Evolutionary conservation across 306 rosid species (phyloP), one percentile per base, ranked within the genome.

Genomic region (Cyamopsis tetragonoloba): DNA sequence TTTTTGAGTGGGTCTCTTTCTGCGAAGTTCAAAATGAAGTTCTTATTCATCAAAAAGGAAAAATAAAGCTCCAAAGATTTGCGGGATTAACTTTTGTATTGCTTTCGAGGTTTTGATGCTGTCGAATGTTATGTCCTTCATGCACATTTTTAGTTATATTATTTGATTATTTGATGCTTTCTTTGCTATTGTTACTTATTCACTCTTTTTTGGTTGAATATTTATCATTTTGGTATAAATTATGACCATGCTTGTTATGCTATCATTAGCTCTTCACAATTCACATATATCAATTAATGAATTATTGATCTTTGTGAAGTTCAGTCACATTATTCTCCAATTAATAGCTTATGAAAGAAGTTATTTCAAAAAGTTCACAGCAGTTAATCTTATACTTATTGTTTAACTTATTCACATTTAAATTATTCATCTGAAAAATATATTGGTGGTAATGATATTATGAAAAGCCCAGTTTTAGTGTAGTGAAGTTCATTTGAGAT

Each of bases 401-500:
- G 1, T 44, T 28, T 48, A 15, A 22, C 32, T 55, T 41, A 42
- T 42, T 62, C 30, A 11, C 26, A 7, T 41, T n/a, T 41, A 41
- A 62, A 63, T 31, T 59, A 37, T 59, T 64, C 43, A 17, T 51
- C 7, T 47, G 42, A 30, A 47, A 34, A 20, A 50, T 22, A 67
- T 15, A 12, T 15, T 42, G 55, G 15, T 1, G 5, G 2, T 30
- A 15, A 41, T 26, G 28, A 4, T 43, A 63, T 17, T 27, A 9
- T 42, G 15, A 26, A 44, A 46, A 44, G 19, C 18, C 57, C 5
- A 44, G 28, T 51, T 51, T 24, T 26, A 19, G 39, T 67, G 38
- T 15, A 8, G 51, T 67, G 62, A 51, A 53, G 24, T 68, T 51
- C 15, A 34, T n/a, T 22, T 47, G 61, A 23, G 42, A 43, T 63